These are phyloP conservation scores for Fraxinus sp. DNA, from an alignment of 305 asterid genomes.

Conservation along the genomic window DNA sequence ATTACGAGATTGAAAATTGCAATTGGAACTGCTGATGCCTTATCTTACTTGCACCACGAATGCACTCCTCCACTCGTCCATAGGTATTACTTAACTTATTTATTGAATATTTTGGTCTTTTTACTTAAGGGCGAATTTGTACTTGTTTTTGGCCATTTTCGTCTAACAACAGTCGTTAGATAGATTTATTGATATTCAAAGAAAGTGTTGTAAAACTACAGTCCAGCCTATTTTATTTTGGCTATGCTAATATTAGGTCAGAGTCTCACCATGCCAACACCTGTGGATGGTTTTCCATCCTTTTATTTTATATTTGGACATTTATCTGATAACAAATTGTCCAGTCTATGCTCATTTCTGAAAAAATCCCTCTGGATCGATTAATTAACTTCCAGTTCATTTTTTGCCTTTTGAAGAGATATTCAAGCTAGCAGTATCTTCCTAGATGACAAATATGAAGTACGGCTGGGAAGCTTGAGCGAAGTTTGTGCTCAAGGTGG, in stretches of 20 bases:
- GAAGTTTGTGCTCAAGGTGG: constrained; percentile 46
- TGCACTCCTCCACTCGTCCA: constrained; percentile 75
- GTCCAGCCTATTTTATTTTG: background rate
- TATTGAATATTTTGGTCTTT: background rate
- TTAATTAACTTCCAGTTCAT: constrained; percentile 1
- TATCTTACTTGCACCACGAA: constrained; percentile 74
- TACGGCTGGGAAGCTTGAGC: constrained; percentile 75
- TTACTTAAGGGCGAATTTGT: background rate
- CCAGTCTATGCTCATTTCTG: background rate
- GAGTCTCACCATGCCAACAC: background rate
- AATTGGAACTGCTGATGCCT: constrained; percentile 74
- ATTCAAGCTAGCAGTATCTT: constrained; percentile 85
- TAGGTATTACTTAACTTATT: constrained; percentile 40
- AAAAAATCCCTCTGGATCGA: background rate
- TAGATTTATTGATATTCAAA: background rate
- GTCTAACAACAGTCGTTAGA: background rate
- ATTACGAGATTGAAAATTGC: constrained; percentile 80
- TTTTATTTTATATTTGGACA: background rate
- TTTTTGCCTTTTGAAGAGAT: constrained; percentile 51
- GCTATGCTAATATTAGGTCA: background rate
- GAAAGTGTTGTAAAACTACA: background rate
- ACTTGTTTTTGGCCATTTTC: background rate
- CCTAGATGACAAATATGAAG: constrained; percentile 80
- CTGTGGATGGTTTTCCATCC: background rate
- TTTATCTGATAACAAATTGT: background rate